Base-by-base conservation (phyloP, 495 filamentous ascomycete genomes). In the Penicilliopsis zonata region DNA sequence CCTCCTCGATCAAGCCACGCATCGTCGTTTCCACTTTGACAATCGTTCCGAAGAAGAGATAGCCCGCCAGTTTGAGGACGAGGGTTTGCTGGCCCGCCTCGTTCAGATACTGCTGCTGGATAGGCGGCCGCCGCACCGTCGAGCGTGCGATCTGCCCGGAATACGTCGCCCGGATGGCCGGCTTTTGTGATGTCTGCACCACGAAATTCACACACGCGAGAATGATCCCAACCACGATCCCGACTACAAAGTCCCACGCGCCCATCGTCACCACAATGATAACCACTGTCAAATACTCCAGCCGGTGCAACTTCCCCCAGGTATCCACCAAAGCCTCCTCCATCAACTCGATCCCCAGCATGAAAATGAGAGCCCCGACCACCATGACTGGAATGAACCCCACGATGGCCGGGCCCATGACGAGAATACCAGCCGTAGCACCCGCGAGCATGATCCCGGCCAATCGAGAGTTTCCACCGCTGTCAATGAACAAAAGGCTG, bases 181-280 rank as follows among this genome's bases (percentile, higher is more conserved):
- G 83, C 22, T 87, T 79, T 38, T 76, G 74, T 2, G 90, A 94
- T 3, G 84, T 86, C 50, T 95, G 87, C 12, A 95, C 78, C 12
- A 94, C 86, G 35, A 82, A 81, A 28, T 79, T 86, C 36, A 92
- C 70, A 42, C 90, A 96, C 2, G 92, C 92, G 30, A 96, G 61
- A 9, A 92, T 72, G 36, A 98, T 92, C 14, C 90, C 90, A 33
- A 88, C 70, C 8, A 93, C 72, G 20, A 98, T 95, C 18, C 92
- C 90, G 16, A 81, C 70, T 4, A 96, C 90, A 48, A 98, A 96
- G 51, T 98, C 90, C 61, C 86, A 92, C 16, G 80, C 75, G 4
- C 92, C 92, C 92, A 98, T 98, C 13, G 86, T 82, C 18, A 94
- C 63, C 4, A 94, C 84, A 42, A 98, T 96, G n/a, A 76, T 77